Base-by-base conservation (phyloP, 2,329 filamentous ascomycete genomes). In the Magnaporthiopsis incrustans region DNA sequence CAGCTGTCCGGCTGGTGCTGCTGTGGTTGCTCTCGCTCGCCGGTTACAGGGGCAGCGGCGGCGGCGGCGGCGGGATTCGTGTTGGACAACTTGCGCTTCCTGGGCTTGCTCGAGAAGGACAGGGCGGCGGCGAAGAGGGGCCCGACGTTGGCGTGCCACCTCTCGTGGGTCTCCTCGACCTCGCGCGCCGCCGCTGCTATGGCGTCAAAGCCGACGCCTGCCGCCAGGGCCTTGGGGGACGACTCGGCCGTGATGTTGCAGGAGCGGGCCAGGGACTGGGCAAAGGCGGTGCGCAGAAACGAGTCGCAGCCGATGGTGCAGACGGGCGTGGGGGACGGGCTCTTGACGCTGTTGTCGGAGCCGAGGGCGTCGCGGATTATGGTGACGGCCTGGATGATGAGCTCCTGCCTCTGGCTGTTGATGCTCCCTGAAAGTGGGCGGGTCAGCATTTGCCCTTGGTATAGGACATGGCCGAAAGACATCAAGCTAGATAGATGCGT, bases 281-380 rank as follows among this genome's bases (percentile, higher is more conserved):
- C 62, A 8, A 75, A 68, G 32, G 69, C 67, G 60, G 71, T 73
- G 0, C 74, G 70, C 22, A 74, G 62, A 59, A 72, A 70, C 3
- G 71, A 65, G 65, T 73, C 70, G 66, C 69, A 71, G 44, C 68
- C 68, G n/a, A 68, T 66, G 22, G 66, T 50, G 63, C 67, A 71
- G 22, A 65, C 14, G 26, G 25, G 63, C 64, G n/a, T 65, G 60
- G 15, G 65, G 60, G 26, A 74, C 22, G 44, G 44, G 67, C 11
- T 64, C 53, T 59, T 71, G 58, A 12, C 14, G 58, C 58, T 60
- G 26, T 27, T 32, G 26, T 32, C 30, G 25, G n/a, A 30, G 26
- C 38, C 70, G 44, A 73, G 63, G 10, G 69, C 64, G 14, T 63
- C 50, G 64, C 71, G 65, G 10, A 75, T 56, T 4, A 67, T 38